Evolutionary conservation across 495 filamentous ascomycete species (phyloP).

Genomic region (Letharia lupina): DNA sequence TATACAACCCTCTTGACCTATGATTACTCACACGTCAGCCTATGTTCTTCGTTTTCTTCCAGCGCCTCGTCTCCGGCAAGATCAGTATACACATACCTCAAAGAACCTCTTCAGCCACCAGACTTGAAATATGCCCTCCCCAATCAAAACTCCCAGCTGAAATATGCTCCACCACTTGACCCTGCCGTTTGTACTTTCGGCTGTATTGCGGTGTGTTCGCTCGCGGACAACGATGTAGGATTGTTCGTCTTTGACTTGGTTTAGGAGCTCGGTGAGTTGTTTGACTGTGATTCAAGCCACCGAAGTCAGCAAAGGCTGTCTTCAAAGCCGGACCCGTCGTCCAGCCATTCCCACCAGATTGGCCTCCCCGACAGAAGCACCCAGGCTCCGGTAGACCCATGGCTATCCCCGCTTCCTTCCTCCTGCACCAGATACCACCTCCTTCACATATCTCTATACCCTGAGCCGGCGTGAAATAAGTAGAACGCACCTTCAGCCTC

Average conservation of each 20-base stretch:
- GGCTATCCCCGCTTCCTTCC: too few species aligned
- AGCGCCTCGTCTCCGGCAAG: neutral
- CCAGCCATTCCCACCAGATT: neutral
- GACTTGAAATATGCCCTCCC: constrained; percentile 93
- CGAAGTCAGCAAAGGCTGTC: constrained; percentile 12
- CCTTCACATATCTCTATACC: too few species aligned
- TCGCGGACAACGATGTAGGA: constrained; percentile 93
- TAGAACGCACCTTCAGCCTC: constrained; percentile 67
- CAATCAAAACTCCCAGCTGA: constrained; percentile 80
- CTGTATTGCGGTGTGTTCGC: constrained; percentile 92
- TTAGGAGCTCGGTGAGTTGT: constrained; percentile 71
- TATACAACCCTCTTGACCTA: constrained; percentile 15
- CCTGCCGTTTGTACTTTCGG: constrained; percentile 91
- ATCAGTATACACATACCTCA: constrained; percentile 51
- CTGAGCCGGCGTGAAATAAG: neutral
- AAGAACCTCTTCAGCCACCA: constrained; percentile 99
- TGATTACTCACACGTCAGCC: neutral
- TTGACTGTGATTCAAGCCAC: constrained; percentile 49
- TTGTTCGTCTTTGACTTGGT: constrained; percentile 94
- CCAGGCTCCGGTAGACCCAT: too few species aligned
- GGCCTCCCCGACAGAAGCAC: neutral
- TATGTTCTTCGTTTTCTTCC: neutral
- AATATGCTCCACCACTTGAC: constrained; percentile 99
- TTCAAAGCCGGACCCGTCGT: too few species aligned
- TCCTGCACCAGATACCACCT: too few species aligned